Conservation (phyloP, 352 stramenopile species). For the Saprolegnia parasitica region DNA sequence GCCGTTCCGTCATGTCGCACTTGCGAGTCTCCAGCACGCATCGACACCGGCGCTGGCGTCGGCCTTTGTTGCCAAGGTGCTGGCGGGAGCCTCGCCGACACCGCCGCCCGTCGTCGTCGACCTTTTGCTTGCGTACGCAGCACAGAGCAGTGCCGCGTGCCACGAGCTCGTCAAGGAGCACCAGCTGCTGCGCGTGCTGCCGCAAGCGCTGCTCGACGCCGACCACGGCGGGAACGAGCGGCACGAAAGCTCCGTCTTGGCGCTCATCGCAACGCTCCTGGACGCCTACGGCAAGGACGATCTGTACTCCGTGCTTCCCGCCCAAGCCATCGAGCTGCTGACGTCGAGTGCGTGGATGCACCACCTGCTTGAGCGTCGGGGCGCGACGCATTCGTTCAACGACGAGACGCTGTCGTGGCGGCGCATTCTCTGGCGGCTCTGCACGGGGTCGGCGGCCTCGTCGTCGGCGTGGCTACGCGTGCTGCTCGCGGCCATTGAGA, state of each 20-base stretch:
- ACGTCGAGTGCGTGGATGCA: conserved; percentile 10
- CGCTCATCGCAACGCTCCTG: neutral
- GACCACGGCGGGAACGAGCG: neutral
- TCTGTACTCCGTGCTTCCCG: conserved; percentile 73
- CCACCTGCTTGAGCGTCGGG: conserved; percentile 47
- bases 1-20: neutral
- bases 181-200: neutral
- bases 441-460: conserved; percentile 64
- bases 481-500: conserved; percentile 71
- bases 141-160: neutral
- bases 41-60: conserved; percentile 47
- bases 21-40: neutral
- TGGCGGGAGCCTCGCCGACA: conserved; percentile 53
- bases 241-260: neutral
- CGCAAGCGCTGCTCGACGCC: neutral
- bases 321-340: conserved; percentile 70
- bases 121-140: neutral
- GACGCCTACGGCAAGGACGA: conserved; percentile 98
- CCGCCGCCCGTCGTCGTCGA: neutral
- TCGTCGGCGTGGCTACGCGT: conserved; percentile 54
- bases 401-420: conserved; percentile 77
- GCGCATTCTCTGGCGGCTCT: conserved; percentile 71
- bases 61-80: conserved; percentile 60
- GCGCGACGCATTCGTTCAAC: conserved; percentile 51
- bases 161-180: neutral